A percentile compares a stretch with the other conserved stretches of the same genome.
phyloP scores from a whole-genome alignment of 306 rosid species.

The Ziziphus jujuba region DNA sequence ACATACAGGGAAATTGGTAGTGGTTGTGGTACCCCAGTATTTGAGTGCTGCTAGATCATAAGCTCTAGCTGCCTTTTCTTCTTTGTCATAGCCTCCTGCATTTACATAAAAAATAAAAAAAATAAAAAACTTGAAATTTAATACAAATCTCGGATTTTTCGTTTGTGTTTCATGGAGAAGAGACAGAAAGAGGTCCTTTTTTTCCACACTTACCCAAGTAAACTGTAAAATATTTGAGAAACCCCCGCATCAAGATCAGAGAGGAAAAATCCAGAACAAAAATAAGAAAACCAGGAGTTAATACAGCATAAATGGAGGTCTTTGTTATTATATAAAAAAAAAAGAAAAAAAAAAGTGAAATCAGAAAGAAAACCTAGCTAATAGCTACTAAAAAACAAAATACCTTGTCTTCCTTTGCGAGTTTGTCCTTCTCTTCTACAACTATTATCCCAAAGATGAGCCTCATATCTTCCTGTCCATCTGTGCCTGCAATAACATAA shows the following conservation, averaged over 20 bases:
- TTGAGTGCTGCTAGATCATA: slow-evolving; percentile 91
- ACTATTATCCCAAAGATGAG: slow-evolving; percentile 94
- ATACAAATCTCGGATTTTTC: neutral
- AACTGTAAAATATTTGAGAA: slow-evolving; percentile 58
- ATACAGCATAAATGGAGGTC: neutral
- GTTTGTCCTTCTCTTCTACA: slow-evolving; percentile 98
- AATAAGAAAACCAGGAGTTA: slow-evolving; percentile 21
- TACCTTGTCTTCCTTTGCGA: slow-evolving; percentile 96
- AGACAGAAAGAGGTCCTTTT: neutral
- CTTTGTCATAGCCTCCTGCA: slow-evolving; percentile 96
- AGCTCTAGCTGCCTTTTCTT: slow-evolving; percentile 94
- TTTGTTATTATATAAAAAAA: neutral
- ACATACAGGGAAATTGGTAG: slow-evolving; percentile 89
- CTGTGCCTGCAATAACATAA: slow-evolving; percentile 56
- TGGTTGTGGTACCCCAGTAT: slow-evolving; percentile 94
- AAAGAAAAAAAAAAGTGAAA: neutral
- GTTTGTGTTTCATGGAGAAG: neutral
- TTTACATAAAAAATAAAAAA: neutral
- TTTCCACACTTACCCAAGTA: slow-evolving; percentile 74
- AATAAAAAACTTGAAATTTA: neutral
- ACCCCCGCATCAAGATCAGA: slow-evolving; percentile 28
- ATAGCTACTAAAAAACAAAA: neutral
- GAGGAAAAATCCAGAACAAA: slow-evolving; percentile 7
- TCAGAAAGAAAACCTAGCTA: neutral
- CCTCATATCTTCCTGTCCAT: slow-evolving; percentile 98